Base-by-base conservation (phyloP, 768 basidiomycete species). In the Hygrophoropsis aurantiaca region DNA sequence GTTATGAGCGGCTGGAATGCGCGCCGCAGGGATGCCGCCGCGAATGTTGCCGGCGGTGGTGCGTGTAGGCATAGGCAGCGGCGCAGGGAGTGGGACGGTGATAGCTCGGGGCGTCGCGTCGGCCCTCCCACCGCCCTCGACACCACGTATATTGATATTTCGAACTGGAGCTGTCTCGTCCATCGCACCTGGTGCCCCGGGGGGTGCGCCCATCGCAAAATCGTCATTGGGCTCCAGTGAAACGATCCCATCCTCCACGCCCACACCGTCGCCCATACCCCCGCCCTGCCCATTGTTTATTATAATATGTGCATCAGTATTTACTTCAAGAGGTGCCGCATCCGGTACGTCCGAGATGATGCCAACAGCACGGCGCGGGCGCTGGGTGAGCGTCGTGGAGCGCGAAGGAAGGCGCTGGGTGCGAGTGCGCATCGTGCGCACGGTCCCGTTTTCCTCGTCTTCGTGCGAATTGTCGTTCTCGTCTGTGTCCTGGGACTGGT, bases 151-250 rank as follows among this genome's bases (percentile, higher is more conserved):
- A 21, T 57, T 66, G 40, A 67, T 30, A 42, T 62, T 58, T 53
- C 64, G 54, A 10, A 30, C 42, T 4, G 56, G 61, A 1, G 40
- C 42, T 2, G 59, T 59, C 30, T 62, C 61, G n/a, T 68, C 61
- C 60, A 87, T 81, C 0, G 90, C 90, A 41, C 90, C 90, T 1
- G 90, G 90, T n/a, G 91, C 90, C 32, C 90, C 90, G 8, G 91
- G 91, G 2, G 90, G 90, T 0, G 90, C 90, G 39, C 90, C 90
- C 84, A 91, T 89, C 5, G 85, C 87, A 54, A 92, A 88, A 62
- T 89, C 88, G 55, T 93, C 90, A 51, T 90, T 90, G n/a, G 80
- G 77, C 33, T 89, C 87, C 34, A 90, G 66, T 3, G 80, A 80
- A 6, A 88, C 87, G 33, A 90, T 82, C 1, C 85, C 88, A 50